Base-by-base conservation (phyloP, 106 monocot genomes). In the Dioscorea zingiberensis region DNA sequence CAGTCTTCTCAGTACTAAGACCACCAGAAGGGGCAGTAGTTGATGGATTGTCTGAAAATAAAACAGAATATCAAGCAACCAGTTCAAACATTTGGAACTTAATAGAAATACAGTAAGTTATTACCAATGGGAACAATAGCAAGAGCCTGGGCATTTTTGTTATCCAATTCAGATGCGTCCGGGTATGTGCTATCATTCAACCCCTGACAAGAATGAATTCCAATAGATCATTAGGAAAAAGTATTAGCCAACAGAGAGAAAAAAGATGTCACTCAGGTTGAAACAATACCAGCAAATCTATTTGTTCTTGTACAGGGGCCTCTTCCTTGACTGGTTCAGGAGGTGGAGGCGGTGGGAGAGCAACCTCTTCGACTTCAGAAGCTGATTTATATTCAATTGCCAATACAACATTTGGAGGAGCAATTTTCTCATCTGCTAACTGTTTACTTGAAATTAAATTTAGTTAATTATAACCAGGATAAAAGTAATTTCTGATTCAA, bases 91-190 rank as follows among this genome's bases (percentile, higher is more conserved):
- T 38, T 38, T 38, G 4, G 4, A 38, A 6, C 4, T 0, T 6
- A 38, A 38, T 38, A 38, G 38, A 38, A 38, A 8, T 3, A 45
- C 26, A 68, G 65, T 23, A 74, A 64, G 38, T 38, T 38, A 61
- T 68, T 84, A 95, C 94, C 94, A 77, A 88, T 62, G 60, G 94
- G 87, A 68, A 95, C 87, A 57, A 95, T 95, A 17, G 94, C 85
- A 62, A 95, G 85, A 53, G 94, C 94, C 69, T 88, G 71, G 27
- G 91, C 87, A 81, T 95, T 95, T 69, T 82, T 72, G 54, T 76
- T 85, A 25, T 95, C 94, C 53, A 91, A 48, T 29, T 91, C 91
- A 45, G 77, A 67, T 55, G 84, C 76, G 62, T 72, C 76, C 26
- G 89, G 77, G 51, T 56, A 71, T 38, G 38, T 38, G 53, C 59